Percentiles rank a stretch among this genome's conserved stretches.
phyloP scores from a whole-genome alignment of 306 rosid species.

The Dryas drummondii region DNA sequence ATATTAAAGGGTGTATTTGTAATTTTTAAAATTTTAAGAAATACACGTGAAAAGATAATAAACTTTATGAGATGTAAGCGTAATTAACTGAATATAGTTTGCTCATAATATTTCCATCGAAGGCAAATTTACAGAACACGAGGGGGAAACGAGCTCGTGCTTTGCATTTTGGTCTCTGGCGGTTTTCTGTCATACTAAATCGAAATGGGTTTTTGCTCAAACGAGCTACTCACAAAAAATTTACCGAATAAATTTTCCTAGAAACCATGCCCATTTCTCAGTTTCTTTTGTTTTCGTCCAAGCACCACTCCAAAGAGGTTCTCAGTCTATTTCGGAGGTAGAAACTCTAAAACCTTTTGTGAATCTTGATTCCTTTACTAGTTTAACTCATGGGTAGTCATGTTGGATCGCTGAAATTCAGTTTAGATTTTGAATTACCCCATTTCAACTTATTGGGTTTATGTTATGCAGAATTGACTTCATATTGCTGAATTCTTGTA shows the following conservation, averaged over 20 bases:
- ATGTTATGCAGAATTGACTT: neutral
- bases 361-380: neutral
- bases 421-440: neutral
- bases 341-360: conserved; percentile 17
- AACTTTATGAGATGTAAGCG: too few relatives aligned
- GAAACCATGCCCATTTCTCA: conserved; percentile 54
- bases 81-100: too few relatives aligned
- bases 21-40: too few relatives aligned
- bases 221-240: conserved; percentile 2
- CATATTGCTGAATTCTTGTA: neutral
- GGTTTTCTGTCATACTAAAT: neutral
- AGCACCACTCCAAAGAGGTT: conserved; percentile 35
- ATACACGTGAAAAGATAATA: too few relatives aligned
- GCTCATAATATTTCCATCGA: neutral
- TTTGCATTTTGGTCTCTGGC: neutral
- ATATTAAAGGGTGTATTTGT: too few relatives aligned
- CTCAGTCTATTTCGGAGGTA: conserved; percentile 59
- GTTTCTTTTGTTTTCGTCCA: conserved; percentile 43
- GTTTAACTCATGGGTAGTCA: neutral
- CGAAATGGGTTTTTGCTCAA: conserved; percentile 21
- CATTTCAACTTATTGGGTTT: neutral
- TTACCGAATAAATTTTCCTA: conserved; percentile 15
- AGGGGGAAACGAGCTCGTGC: neutral
- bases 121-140: conserved; percentile 18
- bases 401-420: conserved; percentile 2